Base-by-base conservation (phyloP, 2,329 filamentous ascomycete genomes). In the Diaporthe citriasiana region DNA sequence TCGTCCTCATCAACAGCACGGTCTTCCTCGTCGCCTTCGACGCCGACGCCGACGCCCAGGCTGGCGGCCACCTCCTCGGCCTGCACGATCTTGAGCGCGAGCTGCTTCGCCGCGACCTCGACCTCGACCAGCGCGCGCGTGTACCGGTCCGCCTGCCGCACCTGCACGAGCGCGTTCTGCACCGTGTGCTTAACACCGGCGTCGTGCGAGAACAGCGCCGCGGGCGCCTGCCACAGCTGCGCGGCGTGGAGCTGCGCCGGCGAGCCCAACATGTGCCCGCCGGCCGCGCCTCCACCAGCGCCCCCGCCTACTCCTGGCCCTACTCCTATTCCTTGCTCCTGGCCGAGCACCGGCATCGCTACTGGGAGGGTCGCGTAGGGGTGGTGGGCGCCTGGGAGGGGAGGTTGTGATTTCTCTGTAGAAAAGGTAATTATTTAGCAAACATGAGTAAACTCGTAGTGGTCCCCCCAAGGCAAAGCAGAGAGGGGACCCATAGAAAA, bases 51-150 rank as follows among this genome's bases (percentile, higher is more conserved):
- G 59, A 77, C 38, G 68, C 74, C 77, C 80, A 82, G 78, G 60
- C 30, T 40, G 15, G 69, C 59, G n/a, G 63, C 69, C 56, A 82
- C 84, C 60, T 89, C 87, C 74, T 89, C 86, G 76, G 87, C 89
- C 76, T 89, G 85, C 27, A 84, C 82, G 57, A 90, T 85, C 38
- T 87, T 85, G 77, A 89, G 83, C 9, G 87, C 88, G 42, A 91
- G 83, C 80, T 90, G 87, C 79, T 87, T 85, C 17, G 89, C 88
- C 3, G 87, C 84, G 56, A 86, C 83, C 76, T 91, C 88, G 70
- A 91, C 86, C 76, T 87, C 84, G 68, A 88, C 84, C 74, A 89
- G 82, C 68, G 85, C 82, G 6, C 89, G 84, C 1, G 85, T 83
- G 68, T 83, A 82, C 76, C 82, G 83, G 76, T 87, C 84, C 40